phyloP scores from a whole-genome alignment of 2,329 filamentous ascomycete species.

The Neophaeococcomyces mojaviensis region DNA sequence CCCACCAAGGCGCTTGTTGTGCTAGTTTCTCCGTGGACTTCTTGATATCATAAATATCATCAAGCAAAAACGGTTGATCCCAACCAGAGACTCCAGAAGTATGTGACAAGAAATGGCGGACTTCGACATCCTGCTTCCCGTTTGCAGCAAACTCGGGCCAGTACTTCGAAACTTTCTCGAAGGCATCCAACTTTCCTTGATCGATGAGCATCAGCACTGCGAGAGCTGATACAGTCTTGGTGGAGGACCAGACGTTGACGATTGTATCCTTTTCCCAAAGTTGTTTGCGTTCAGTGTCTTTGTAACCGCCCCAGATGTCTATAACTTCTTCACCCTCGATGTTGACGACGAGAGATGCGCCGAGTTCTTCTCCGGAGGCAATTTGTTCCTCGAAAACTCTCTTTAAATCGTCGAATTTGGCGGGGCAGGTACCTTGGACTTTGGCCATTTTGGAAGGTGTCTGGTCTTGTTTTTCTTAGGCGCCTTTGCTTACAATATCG shows the following conservation, averaged over 20 bases:
- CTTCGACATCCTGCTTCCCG: slow-evolving; percentile 34
- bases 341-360: not conserved
- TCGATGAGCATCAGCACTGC: slow-evolving; percentile 35
- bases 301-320: slow-evolving; percentile 5
- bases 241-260: slow-evolving; percentile 34
- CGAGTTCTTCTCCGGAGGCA: slow-evolving; percentile 14
- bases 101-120: slow-evolving; percentile 37
- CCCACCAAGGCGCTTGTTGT: slow-evolving; percentile 38
- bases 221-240: slow-evolving; percentile 33
- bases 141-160: slow-evolving; percentile 42
- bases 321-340: slow-evolving; percentile 4
- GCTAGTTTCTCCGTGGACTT: slow-evolving; percentile 30
- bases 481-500: too few relatives aligned
- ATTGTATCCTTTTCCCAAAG: slow-evolving; percentile 29
- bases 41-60: slow-evolving; percentile 30
- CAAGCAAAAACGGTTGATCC: slow-evolving; percentile 27
- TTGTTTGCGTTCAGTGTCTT: not conserved
- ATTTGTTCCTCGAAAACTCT: slow-evolving; percentile 29
- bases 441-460: not conserved
- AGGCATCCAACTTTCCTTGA: slow-evolving; percentile 30
- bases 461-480: too few relatives aligned
- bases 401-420: slow-evolving; percentile 31
- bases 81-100: slow-evolving; percentile 30
- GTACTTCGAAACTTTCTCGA: slow-evolving; percentile 34
- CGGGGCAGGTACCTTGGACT: slow-evolving; percentile 32